Conservation (phyloP, 352 stramenopile species). For the Phytophthora ramorum region DNA sequence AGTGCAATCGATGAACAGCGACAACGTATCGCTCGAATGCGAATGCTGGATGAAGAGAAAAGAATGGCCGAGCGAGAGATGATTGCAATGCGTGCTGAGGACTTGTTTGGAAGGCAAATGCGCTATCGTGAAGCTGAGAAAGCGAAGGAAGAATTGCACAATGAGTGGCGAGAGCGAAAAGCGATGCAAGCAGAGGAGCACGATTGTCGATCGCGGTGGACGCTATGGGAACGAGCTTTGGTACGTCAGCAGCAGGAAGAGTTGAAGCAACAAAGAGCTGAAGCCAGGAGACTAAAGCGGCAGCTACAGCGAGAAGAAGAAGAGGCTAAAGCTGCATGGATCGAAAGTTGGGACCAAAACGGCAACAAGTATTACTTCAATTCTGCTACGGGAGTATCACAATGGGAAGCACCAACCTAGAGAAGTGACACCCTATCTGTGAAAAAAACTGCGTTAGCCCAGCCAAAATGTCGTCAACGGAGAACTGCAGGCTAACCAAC, state of each 20-base stretch:
- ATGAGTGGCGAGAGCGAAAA: slow-evolving; percentile 50
- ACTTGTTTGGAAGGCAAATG: slow-evolving; percentile 52
- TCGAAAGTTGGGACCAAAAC: slow-evolving; percentile 51
- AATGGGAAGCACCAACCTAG: slow-evolving; percentile 54
- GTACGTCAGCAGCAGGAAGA: slow-evolving; percentile 35
- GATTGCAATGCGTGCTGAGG: slow-evolving; percentile 53
- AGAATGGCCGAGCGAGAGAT: slow-evolving; percentile 39
- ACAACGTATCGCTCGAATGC: slow-evolving; percentile 55
- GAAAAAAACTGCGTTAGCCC: no score
- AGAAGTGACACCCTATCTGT: no score
- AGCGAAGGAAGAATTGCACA: slow-evolving; percentile 35
- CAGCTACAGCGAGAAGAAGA: slow-evolving; percentile 45
- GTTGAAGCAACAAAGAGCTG: slow-evolving; percentile 40
- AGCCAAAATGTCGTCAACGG: no score
- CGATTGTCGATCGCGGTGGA: slow-evolving; percentile 43
- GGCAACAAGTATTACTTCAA: slow-evolving; percentile 80
- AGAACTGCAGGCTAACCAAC: background rate
- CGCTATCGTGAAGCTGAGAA: slow-evolving; percentile 47
- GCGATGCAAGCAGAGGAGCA: slow-evolving; percentile 58
- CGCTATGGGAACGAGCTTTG: slow-evolving; percentile 30
- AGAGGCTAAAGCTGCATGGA: slow-evolving; percentile 45
- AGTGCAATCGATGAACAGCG: slow-evolving; percentile 57
- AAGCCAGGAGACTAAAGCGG: slow-evolving; percentile 41
- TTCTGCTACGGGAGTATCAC: slow-evolving; percentile 48
- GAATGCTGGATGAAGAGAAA: slow-evolving; percentile 45